Evolutionary conservation across 768 basidiomycete species (phyloP), one percentile per base, ranked within the genome.

Genomic region (Lepiota brunneoincarnata): DNA sequence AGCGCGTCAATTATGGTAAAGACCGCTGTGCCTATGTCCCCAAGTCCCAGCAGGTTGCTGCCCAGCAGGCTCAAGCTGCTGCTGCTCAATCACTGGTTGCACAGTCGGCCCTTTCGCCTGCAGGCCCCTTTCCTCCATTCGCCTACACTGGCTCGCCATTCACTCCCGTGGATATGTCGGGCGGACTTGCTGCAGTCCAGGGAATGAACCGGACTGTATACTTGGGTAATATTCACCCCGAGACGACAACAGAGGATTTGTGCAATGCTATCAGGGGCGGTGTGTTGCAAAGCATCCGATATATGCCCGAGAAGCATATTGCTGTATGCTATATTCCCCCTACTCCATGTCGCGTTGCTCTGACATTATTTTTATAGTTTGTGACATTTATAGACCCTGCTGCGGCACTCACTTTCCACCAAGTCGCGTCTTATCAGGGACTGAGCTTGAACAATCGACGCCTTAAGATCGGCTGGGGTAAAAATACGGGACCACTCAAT

Each of bases 1-100:
- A 94, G 67, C 87, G 95, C 43, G 93, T 99, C 70, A 96, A 94
- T 71, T 99, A 95, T 63, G 96, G 96, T 64, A 99, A 99, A 71
- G 97, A 99, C 67, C 91, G 96, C 51, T 98, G 96, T 60, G 95
- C 95, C 10, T 98, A 97, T 67, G 89, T 98, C 21, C 97, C 97
- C 60, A 98, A 92, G 74, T 94, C 89, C 34, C 95, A 89, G 71
- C 94, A 89, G 72, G 93, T 84, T 0, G 90, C 89, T 9, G 90
- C 90, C 2, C 89, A 90, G 61, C 88, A 89, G 46, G 90, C 90
- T 6, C 90, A 92, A 63, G 89, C 87, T 21, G 90, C 87, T n/a
- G 90, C 89, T 4, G 89, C 89, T 0, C 89, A 91, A 66, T 87
- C 75, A 2, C 69, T 76, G 44, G 75, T 76, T 41, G 87, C 87